Conservation (phyloP, 2,329 filamentous ascomycete genomes). For the Penicillium thymicola region DNA sequence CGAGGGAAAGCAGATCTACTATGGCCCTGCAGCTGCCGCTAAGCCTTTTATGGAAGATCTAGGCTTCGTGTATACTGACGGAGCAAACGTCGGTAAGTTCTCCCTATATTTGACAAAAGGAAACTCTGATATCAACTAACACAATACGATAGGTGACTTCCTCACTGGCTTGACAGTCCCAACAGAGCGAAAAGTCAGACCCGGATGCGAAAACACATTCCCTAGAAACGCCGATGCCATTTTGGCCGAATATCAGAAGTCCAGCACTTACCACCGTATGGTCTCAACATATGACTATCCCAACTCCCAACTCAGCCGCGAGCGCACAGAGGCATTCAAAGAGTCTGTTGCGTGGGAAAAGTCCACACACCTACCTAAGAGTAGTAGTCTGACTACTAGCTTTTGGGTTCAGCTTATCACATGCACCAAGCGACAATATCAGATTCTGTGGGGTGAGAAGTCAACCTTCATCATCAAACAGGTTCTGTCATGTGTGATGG, state of each 20-base stretch:
- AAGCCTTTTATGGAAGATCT: constrained; percentile 61
- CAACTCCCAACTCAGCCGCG: constrained; percentile 40
- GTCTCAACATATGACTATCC: constrained; percentile 57
- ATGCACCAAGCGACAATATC: constrained; percentile 58
- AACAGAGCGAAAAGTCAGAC: constrained; percentile 44
- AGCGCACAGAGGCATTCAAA: constrained; percentile 54
- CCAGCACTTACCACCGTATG: constrained; percentile 51
- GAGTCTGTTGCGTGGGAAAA: constrained; percentile 55
- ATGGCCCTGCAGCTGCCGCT: constrained; percentile 57
- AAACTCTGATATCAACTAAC: background rate
- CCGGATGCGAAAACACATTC: constrained; percentile 42
- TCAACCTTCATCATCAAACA: constrained; percentile 62
- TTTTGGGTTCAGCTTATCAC: constrained; percentile 56
- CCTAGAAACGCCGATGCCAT: constrained; percentile 45
- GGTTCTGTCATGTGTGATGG: constrained; percentile 54
- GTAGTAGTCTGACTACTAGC: constrained; percentile 54
- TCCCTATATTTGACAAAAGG: background rate
- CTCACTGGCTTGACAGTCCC: constrained; percentile 63
- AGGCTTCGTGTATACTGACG: constrained; percentile 60
- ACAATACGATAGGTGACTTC: constrained; percentile 53
- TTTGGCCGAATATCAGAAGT: constrained; percentile 50
- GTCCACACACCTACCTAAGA: constrained; percentile 50
- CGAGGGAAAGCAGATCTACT: constrained; percentile 54
- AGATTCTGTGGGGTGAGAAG: constrained; percentile 63
- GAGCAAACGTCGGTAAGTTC: constrained; percentile 48